Conservation (phyloP, 2,329 filamentous ascomycete genomes). For the Blumeria graminis region DNA sequence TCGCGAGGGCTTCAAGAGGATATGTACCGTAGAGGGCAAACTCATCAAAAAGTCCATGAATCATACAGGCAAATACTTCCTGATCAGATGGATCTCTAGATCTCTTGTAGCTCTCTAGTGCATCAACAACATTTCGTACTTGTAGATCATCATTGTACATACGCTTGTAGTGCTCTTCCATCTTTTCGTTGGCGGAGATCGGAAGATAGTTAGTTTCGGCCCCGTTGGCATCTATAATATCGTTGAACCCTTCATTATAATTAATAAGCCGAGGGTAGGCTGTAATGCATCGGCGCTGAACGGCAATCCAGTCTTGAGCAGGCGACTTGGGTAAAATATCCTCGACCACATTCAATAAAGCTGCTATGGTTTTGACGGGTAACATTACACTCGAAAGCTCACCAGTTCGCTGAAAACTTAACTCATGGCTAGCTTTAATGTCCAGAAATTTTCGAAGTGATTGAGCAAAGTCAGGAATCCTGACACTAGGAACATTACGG, state of each 20-base stretch:
- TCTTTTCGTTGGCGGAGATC: conserved; percentile 56
- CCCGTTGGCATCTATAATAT: conserved; percentile 71
- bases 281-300: conserved; percentile 75
- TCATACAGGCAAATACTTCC: conserved; percentile 95
- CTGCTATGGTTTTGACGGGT: conserved; percentile 63
- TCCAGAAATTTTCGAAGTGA: conserved; percentile 58
- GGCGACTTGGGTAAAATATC: conserved; percentile 36
- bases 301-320: conserved; percentile 44
- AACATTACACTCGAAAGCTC: conserved; percentile 48
- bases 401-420: conserved; percentile 45
- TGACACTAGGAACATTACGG: conserved; percentile 33
- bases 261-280: conserved; percentile 90
- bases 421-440: conserved; percentile 65
- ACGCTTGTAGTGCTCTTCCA: conserved; percentile 94
- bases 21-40: conserved; percentile 91
- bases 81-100: conserved; percentile 68
- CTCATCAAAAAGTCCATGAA: conserved; percentile 90
- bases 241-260: conserved; percentile 78
- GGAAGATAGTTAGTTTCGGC: conserved; percentile 61
- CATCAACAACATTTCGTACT: conserved; percentile 62
- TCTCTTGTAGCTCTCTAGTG: conserved; percentile 67
- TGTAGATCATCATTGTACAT: conserved; percentile 90
- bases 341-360: conserved; percentile 56
- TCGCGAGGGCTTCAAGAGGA: conserved; percentile 83
- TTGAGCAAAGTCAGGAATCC: conserved; percentile 40